phyloP scores from a whole-genome alignment of 2,329 filamentous ascomycete genomes.

The Cladosporium sp. region DNA sequence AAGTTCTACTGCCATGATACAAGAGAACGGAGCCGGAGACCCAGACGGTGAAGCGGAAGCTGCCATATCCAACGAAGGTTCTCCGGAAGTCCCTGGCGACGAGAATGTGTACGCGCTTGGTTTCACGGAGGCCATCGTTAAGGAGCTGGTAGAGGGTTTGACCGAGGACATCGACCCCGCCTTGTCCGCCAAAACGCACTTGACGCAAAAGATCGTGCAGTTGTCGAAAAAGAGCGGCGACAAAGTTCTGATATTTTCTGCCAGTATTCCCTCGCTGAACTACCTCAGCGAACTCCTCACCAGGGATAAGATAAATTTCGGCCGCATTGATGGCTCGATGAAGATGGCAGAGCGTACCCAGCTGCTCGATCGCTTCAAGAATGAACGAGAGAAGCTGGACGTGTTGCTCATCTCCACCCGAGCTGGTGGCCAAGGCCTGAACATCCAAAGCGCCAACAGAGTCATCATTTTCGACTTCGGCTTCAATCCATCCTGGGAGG shows the following conservation, averaged over 20 bases:
- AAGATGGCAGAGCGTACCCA: constrained; percentile 59
- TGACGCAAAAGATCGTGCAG: constrained; percentile 70
- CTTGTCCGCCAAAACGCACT: constrained; percentile 67
- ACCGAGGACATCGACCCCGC: constrained; percentile 45
- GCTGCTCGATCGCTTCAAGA: constrained; percentile 69
- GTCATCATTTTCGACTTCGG: constrained; percentile 83
- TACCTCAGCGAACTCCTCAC: constrained; percentile 64
- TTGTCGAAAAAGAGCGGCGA: constrained; percentile 63
- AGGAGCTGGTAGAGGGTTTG: constrained; percentile 37
- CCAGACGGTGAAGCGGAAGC: neutral
- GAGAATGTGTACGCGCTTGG: constrained; percentile 36
- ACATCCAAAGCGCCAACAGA: constrained; percentile 79
- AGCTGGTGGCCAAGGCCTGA: constrained; percentile 80
- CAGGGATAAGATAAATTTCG: constrained; percentile 46
- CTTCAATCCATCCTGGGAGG: constrained; percentile 78
- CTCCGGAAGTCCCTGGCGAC: constrained; percentile 28
- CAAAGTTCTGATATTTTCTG: constrained; percentile 79
- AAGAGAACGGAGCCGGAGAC: neutral
- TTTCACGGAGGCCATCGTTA: constrained; percentile 40
- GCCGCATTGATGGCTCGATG: constrained; percentile 69
- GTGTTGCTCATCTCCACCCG: constrained; percentile 81
- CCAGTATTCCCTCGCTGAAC: constrained; percentile 68
- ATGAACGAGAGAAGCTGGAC: constrained; percentile 42
- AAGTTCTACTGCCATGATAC: neutral
- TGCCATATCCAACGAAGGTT: neutral